Evolutionary conservation across 805 yeast genomes (phyloP).

Genomic region (Teunomyces barrocoloradensis): DNA sequence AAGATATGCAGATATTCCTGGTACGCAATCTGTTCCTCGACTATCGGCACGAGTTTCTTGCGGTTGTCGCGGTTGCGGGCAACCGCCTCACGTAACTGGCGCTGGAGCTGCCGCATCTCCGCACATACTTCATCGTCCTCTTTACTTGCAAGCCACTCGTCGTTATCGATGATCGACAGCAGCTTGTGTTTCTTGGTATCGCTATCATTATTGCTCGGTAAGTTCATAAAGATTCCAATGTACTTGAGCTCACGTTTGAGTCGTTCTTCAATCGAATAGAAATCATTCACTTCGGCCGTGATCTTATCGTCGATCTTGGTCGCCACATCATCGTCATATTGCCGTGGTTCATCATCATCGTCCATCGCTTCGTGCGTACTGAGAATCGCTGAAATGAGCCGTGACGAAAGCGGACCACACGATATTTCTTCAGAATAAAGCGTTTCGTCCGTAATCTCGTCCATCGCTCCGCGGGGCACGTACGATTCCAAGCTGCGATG

Average conservation of each 20-base stretch:
- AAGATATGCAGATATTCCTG: slow-evolving; percentile 88
- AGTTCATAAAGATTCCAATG: slow-evolving; percentile 82
- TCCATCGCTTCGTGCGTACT: slow-evolving; percentile 32
- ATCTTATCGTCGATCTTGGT: slow-evolving; percentile 38
- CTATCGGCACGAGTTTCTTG: slow-evolving; percentile 59
- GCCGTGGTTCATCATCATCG: slow-evolving; percentile 17
- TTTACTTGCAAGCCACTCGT: slow-evolving; percentile 70
- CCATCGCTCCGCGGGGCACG: slow-evolving; percentile 60
- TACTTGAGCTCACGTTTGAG: slow-evolving; percentile 82
- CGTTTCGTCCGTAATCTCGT: slow-evolving; percentile 54
- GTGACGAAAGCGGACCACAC: slow-evolving; percentile 87
- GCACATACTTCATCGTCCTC: slow-evolving; percentile 95
- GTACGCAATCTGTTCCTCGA: slow-evolving; percentile 90
- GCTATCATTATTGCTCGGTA: slow-evolving; percentile 32
- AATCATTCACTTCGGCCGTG: slow-evolving; percentile 58
- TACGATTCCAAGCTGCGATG: slow-evolving; percentile 42
- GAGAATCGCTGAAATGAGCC: slow-evolving; percentile 78
- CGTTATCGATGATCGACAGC: slow-evolving; percentile 46
- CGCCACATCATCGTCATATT: slow-evolving; percentile 32
- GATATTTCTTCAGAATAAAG: slow-evolving; percentile 74
- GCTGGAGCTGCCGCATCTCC: slow-evolving; percentile 74
- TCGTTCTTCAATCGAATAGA: slow-evolving; percentile 80
- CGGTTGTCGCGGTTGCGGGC: slow-evolving; percentile 66
- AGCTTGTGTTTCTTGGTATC: slow-evolving; percentile 24
- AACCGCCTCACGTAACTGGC: slow-evolving; percentile 59